phyloP scores from a whole-genome alignment of 73 alveolate genomes.

The Paramecium sonneborni region DNA sequence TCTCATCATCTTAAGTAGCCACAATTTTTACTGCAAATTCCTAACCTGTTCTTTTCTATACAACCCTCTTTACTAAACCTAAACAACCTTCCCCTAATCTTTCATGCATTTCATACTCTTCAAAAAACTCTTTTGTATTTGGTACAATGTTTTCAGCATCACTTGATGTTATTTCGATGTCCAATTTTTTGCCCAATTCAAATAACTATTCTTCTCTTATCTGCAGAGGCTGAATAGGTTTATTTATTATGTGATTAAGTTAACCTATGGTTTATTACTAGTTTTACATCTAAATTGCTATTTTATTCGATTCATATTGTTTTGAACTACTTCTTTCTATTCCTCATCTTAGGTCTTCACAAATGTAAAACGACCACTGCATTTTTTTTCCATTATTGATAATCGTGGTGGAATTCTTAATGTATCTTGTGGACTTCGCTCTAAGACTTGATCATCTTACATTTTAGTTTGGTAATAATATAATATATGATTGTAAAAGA shows the following conservation, averaged over 20 bases:
- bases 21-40: conserved; percentile 65
- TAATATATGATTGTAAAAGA: not conserved
- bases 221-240: not conserved
- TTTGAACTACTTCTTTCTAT: not conserved
- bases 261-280: not conserved
- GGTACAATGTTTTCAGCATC: conserved; percentile 24
- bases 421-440: not conserved
- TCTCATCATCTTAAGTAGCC: conserved; percentile 65
- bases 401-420: not conserved
- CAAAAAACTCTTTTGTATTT: not conserved
- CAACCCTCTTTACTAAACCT: conserved; percentile 63
- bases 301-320: conserved; percentile 43
- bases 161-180: not conserved
- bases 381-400: not conserved
- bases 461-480: not conserved
- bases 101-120: conserved; percentile 59
- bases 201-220: not conserved
- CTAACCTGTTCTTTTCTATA: not conserved
- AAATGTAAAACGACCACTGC: conserved; percentile 40
- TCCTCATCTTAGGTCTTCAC: conserved; percentile 2
- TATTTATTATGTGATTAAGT: not conserved
- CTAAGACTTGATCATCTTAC: not conserved
- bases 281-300: not conserved
- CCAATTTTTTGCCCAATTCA: not conserved
- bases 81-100: conserved; percentile 68